Percentiles rank a stretch among this genome's conserved stretches.
Evolutionary conservation across 805 yeast species (phyloP).

Genomic region (Suhomyces pyralidae): DNA sequence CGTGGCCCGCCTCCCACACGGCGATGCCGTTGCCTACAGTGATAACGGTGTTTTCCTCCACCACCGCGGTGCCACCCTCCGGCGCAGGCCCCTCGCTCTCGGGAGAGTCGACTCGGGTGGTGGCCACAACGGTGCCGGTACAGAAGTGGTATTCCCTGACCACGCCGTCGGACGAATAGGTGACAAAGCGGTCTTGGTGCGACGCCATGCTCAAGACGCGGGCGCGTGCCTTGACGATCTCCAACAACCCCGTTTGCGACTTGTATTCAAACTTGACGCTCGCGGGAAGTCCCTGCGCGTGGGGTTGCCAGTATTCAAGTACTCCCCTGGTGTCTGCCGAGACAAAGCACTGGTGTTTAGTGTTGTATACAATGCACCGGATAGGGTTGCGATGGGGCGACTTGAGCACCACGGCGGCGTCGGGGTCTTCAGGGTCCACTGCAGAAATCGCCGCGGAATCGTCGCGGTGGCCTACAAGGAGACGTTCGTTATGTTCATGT

Average conservation of each 20-base stretch:
- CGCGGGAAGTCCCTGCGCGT: conserved; percentile 4
- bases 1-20: neutral
- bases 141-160: conserved; percentile 29
- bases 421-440: neutral
- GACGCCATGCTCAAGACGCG: conserved; percentile 17
- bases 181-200: conserved; percentile 20
- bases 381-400: conserved; percentile 8
- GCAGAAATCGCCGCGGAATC: neutral
- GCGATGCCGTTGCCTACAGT: conserved; percentile 8
- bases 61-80: neutral
- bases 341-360: conserved; percentile 14
- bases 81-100: neutral
- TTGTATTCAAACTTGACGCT: conserved; percentile 29
- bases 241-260: conserved; percentile 36
- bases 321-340: conserved; percentile 20
- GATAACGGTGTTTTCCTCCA: conserved; percentile 9
- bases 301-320: conserved; percentile 19
- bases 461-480: neutral
- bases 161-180: conserved; percentile 26
- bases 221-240: conserved; percentile 29
- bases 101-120: neutral
- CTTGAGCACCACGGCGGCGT: neutral
- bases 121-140: conserved; percentile 22
- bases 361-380: conserved; percentile 10
- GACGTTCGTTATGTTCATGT: neutral